These are phyloP conservation scores for Aciculosporium take DNA, from an alignment of 2,329 filamentous ascomycete species.

Conservation along the genomic window DNA sequence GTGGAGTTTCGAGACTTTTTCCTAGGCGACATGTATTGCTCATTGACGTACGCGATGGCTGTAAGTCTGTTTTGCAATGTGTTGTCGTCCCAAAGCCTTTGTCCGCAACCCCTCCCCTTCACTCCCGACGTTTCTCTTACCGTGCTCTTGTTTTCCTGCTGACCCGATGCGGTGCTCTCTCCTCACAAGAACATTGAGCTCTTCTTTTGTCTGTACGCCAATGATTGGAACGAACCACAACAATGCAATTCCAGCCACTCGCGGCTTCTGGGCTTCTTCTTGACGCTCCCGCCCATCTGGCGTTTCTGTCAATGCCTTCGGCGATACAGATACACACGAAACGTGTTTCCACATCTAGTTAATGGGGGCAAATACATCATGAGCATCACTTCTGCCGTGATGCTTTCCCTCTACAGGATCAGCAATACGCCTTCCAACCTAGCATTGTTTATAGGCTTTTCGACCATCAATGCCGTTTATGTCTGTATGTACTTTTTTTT, in stretches of 20 bases:
- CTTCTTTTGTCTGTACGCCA: conserved; percentile 89
- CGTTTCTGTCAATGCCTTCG: conserved; percentile 80
- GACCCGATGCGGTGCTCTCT: not conserved
- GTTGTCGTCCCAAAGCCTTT: no score
- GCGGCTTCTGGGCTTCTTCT: conserved; percentile 72
- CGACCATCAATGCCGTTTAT: conserved; percentile 71
- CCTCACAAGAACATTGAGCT: conserved; percentile 61
- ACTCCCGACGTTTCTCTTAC: no score
- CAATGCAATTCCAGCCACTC: conserved; percentile 81
- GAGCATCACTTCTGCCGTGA: conserved; percentile 67
- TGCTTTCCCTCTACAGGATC: conserved; percentile 73
- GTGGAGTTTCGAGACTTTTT: conserved; percentile 98
- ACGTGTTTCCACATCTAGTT: conserved; percentile 80
- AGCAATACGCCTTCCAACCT: conserved; percentile 40
- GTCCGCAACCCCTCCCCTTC: no score
- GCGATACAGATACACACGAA: conserved; percentile 74
- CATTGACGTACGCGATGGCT: conserved; percentile 76
- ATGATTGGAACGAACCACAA: conserved; percentile 54
- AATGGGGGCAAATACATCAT: conserved; percentile 87
- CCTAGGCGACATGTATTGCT: conserved; percentile 94
- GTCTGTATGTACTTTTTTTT: conserved; percentile 34
- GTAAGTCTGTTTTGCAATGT: conserved; percentile 35
- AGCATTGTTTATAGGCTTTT: conserved; percentile 66
- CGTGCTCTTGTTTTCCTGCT: not conserved
- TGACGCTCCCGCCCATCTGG: conserved; percentile 73